Evolutionary conservation across 148 eudicot genomes (phyloP), one percentile per base, ranked within the genome.

Genomic region (Talinum fruticosum): DNA sequence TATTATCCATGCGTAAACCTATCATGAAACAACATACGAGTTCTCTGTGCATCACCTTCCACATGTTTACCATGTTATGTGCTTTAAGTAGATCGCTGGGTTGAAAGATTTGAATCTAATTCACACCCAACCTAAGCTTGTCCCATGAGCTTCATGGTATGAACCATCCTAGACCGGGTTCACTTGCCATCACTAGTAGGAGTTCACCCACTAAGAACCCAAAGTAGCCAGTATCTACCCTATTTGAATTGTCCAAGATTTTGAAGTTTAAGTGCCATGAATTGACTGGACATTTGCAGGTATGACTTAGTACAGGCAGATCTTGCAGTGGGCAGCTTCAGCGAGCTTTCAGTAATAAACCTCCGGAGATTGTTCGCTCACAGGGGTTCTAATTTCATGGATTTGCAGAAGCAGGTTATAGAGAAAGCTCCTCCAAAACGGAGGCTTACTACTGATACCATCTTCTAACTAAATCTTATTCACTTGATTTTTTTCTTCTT

Each of bases 281-380:
- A 28, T 75, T 21, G 53, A 10, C 29, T 47, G 26, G 26, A 19
- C 23, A 30, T 69, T 5, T 89, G 86, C 90, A 94, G 98, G 85
- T 94, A 94, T 66, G 86, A 89, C 70, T 87, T 94, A 44, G 89
- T 85, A 81, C 98, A 94, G 86, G 97, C 98, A 66, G 98, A 94
- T 81, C 97, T 94, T 61, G 94, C 98, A 8, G 97, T 94, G 70
- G 93, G 83, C 18, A 91, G 84, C 80, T 92, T 87, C 77, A 90
- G 85, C 33, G 97, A 94, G 86, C 93, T 94, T 34, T 92, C 98
- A 0, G 93, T 94, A 79, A 94, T 94, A 81, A 94, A 94, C 72
- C 92, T 94, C 34, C 81, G 98, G 79, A 85, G 98, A 83, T 82
- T 94, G 74, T 94, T 89, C 71, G 97, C 98, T 49, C 87, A 90